Base-by-base conservation (phyloP, 2,329 filamentous ascomycete genomes). In the Colletotrichum sp. region DNA sequence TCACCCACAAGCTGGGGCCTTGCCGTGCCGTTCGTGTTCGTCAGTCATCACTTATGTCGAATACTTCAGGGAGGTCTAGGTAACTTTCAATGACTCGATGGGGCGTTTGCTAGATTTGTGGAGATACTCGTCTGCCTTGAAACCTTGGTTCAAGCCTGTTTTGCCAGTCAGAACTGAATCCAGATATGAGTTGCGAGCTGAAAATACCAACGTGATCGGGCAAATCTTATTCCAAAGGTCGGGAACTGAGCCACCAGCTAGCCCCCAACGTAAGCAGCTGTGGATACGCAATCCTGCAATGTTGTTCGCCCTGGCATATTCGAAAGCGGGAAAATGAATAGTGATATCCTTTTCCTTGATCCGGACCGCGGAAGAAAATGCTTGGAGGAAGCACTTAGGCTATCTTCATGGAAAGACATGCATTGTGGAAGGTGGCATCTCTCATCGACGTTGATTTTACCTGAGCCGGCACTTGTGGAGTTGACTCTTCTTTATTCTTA, bases 321-420 rank as follows among this genome's bases (percentile, higher is more conserved):
- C n/a, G 44, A 49, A 12, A n/a, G 3, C n/a, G 4, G 44, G 10
- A 13, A 21, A 49, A 13, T 21, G n/a, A 49, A 49, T 4, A 13
- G n/a, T 49, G n/a, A 21, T 21, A 7, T 49, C 12, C 2, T 8
- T 21, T 49, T 21, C 3, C n/a, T 21, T 49, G 6, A 49, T 49
- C 6, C 10, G n/a, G n/a, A n/a, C 13, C 10, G 6, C 36, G 10
- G 44, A 21, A 13, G 0, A 0, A 8, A 49, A 21, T 49, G 1
- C n/a, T 21, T 21, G n/a, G n/a, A 49, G 10, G 10, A 49, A 49
- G 10, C n/a, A 49, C 6, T 21, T 13, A 49, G n/a, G 44, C 44
- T 49, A 1, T 49, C 10, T 49, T 21, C n/a, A 21, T 21, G n/a
- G 44, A 12, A 21, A 21, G 10, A 49, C 3, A 49, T 7, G 9